A percentile compares a stretch with the other conserved stretches of the same genome.
phyloP scores from a whole-genome alignment of 805 yeast species.

The Kodamaea laetipori region DNA sequence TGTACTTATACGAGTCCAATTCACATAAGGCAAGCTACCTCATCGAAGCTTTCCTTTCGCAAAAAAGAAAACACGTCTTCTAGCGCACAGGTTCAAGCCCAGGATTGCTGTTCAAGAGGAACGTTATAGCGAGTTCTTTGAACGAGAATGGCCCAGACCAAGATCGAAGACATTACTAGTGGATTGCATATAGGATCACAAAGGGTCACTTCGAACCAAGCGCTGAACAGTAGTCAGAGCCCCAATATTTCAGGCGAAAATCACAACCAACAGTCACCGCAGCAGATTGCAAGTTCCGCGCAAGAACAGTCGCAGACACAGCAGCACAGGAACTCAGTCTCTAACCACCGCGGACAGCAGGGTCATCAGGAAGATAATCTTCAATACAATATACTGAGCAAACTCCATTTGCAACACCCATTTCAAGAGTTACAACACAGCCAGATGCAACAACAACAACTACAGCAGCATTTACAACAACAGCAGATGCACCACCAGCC shows the following conservation, averaged over 20 bases:
- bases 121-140: too few species aligned
- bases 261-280: slow-evolving; percentile 1
- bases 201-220: not conserved
- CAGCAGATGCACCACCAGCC: slow-evolving; percentile 12
- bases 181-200: not conserved
- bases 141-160: slow-evolving; percentile 2
- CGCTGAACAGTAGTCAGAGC: not conserved
- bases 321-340: not conserved
- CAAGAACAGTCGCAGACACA: not conserved
- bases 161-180: not conserved
- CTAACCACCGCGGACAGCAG: slow-evolving; percentile 1
- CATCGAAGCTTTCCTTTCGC: too few species aligned
- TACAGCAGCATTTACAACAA: slow-evolving; percentile 12
- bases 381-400: not conserved
- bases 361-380: not conserved
- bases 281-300: slow-evolving; percentile 3
- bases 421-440: slow-evolving; percentile 1
- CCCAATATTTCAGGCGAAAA: not conserved
- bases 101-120: not conserved
- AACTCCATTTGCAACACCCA: not conserved
- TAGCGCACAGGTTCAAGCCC: not conserved
- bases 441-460: slow-evolving; percentile 15
- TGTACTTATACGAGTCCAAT: too few species aligned
- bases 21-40: too few species aligned
- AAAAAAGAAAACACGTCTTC: too few species aligned